Evolutionary conservation across 495 filamentous ascomycete species (phyloP), one percentile per base, ranked within the genome.

Genomic region (Trichocladium antarcticum): DNA sequence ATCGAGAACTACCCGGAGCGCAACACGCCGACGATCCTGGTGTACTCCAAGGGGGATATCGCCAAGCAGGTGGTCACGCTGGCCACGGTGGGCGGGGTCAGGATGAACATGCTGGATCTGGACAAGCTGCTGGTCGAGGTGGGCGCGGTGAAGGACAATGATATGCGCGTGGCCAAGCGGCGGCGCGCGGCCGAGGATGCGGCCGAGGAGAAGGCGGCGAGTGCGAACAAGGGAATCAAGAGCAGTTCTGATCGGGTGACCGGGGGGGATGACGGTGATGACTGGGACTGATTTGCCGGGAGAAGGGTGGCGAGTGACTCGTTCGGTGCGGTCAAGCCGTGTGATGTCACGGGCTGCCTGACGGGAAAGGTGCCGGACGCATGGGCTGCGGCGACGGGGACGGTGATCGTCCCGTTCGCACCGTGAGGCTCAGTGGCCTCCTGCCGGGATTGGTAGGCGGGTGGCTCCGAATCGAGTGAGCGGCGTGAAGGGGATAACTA

Each of bases 1-100:
- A 95, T 99, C 58, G 92, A 97, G 68, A 84, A 84, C 17, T 99
- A 97, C 63, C 92, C 92, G 14, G 93, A 97, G 60, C 75, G 75
- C 44, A 97, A 96, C 59, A 93, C 87, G 41, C 92, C 92, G 8
- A 99, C 92, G 6, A 89, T 99, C 27, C 67, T 99, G 47, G 78
- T 94, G 0, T 99, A 97, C 60, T 80, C 80, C 59, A 84, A 95
- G 54, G 88, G 87, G 16, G 88, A 97, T 66, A 93, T 99, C 45
- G 76, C 79, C 58, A 87, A 76, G 64, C 90, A 96, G 64, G 64
- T 94, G 50, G 80, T 99, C 6, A 95, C 87, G 17, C 71, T 99
- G 53, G 78, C 76, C 57, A 86, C 88, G 54, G 60, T 96, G 32
- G 76, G 77, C 9, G 90, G 89, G 16, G 70, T 73, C 14, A 69